Base-by-base conservation (phyloP, 352 stramenopile genomes). In the Globisporangium nagaii region DNA sequence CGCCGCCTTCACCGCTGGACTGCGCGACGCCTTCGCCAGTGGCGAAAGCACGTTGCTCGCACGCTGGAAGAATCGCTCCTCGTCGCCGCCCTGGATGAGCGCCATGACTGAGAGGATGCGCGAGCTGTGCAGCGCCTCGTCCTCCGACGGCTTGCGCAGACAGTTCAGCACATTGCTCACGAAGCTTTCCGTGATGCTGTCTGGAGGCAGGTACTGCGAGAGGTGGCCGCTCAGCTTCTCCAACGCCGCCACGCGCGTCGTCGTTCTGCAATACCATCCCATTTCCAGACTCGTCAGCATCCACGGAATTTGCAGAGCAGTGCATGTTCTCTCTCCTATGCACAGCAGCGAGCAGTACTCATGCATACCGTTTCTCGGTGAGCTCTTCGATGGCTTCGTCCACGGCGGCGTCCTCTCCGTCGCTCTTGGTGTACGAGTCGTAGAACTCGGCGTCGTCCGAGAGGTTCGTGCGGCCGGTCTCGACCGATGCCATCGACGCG, bases 41-140 rank as follows among this genome's bases (percentile, higher is more conserved):
- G 83, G 83, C 13, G 86, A 69, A 12, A 95, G 64, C 20, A 88
- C 75, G 25, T 71, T 75, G 54, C 89, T 88, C 7, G 73, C 62
- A 20, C 83, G 73, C 53, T 90, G 80, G 49, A 75, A 93, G 50
- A 88, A 93, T 28, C 77, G 60, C 55, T 95, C 83, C 43, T 93
- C 74, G 19, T 91, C 73, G 0, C 60, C 58, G 24, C 85, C 85
- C 46, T 89, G 76, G 56, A 93, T 90, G 31, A 93, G 69, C 35
- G 70, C 79, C 58, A 93, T 69, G 28, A 90, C 71, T 0, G 74
- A 72, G 17, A 93, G 62, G n/a, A 93, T 82, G 25, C 81, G 84
- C 13, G 80, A 68, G 2, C 79, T 78, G 25, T 84, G 39, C 17
- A 88, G 51, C 0, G 76, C 82, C 62, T 95, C 85, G 3, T 67